phyloP scores from a whole-genome alignment of 2,329 filamentous ascomycete genomes.

The Trichoderma atrobrunneum region DNA sequence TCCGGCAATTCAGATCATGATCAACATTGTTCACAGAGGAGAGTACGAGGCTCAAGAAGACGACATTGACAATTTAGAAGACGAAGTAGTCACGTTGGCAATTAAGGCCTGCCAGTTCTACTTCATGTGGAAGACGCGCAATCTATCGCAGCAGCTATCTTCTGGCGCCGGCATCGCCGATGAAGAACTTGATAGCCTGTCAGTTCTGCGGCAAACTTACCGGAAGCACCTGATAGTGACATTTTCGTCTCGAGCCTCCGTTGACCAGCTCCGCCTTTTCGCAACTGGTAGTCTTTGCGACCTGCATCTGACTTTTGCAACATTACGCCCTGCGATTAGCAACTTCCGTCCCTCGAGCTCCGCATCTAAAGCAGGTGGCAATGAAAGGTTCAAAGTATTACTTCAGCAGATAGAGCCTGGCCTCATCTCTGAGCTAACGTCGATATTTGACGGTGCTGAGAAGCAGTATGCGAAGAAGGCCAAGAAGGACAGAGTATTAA shows the following conservation, averaged over 20 bases:
- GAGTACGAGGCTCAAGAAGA: conserved; percentile 62
- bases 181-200: conserved; percentile 59
- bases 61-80: conserved; percentile 72
- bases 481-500: conserved; percentile 55
- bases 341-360: conserved; percentile 33
- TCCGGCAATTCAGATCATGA: conserved; percentile 65
- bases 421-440: conserved; percentile 65
- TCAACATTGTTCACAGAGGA: conserved; percentile 70
- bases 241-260: conserved; percentile 63
- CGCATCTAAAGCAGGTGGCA: conserved; percentile 24
- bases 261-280: conserved; percentile 75
- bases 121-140: conserved; percentile 87
- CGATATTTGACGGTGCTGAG: conserved; percentile 76
- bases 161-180: conserved; percentile 55
- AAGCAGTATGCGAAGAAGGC: conserved; percentile 71
- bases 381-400: conserved; percentile 41
- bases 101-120: conserved; percentile 80
- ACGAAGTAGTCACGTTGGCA: conserved; percentile 71
- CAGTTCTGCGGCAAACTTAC: conserved; percentile 54
- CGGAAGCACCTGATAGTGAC: conserved; percentile 64
- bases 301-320: conserved; percentile 74
- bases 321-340: conserved; percentile 58
- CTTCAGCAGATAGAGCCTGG: conserved; percentile 66
- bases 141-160: conserved; percentile 53
- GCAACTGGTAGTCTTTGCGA: conserved; percentile 78